Conservation (phyloP, 352 stramenopile genomes). For the Globisporangium spiculum region DNA sequence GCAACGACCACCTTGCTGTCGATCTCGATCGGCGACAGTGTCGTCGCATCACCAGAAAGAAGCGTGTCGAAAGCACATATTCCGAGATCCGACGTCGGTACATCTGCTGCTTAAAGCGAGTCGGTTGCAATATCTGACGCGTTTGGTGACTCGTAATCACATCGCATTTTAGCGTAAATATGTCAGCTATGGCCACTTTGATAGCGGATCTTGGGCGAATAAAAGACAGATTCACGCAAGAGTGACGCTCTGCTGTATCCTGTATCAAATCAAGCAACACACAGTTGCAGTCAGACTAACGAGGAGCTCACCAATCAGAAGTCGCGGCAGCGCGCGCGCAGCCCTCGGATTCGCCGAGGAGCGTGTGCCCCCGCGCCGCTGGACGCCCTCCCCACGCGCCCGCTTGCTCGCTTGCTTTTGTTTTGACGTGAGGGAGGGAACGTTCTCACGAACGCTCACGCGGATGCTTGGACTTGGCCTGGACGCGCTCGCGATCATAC, state of each 20-base stretch:
- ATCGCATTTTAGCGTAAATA: background rate
- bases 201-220: constrained; percentile 1
- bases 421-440: background rate
- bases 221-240: background rate
- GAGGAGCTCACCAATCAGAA: background rate
- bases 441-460: background rate
- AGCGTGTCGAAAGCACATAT: background rate
- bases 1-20: background rate
- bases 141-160: background rate
- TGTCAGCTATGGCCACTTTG: background rate
- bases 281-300: background rate
- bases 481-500: background rate
- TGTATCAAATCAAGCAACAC: background rate
- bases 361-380: background rate
- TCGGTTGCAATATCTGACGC: background rate
- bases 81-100: background rate
- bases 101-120: background rate
- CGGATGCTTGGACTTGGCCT: background rate
- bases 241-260: constrained; percentile 1
- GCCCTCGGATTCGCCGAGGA: constrained; percentile 1
- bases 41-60: background rate
- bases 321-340: background rate
- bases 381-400: background rate
- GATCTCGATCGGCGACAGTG: background rate
- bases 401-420: background rate